phyloP scores from a whole-genome alignment of 1,139 yeast species.

The Wickerhamomyces sp. region DNA sequence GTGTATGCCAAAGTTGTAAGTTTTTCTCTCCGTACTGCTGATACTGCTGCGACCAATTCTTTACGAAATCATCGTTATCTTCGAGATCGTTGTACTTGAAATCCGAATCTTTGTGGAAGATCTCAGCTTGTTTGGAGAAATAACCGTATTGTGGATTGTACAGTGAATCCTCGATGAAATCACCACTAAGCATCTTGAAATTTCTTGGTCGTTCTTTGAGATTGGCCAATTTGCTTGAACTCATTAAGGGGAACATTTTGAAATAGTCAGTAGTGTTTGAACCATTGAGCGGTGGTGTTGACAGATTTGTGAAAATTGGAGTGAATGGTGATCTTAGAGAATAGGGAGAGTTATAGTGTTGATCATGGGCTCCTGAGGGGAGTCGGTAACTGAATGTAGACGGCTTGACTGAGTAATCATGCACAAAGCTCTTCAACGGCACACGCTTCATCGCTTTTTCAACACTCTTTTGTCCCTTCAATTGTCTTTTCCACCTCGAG shows the following conservation, averaged over 20 bases:
- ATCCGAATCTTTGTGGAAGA: slow-evolving; percentile 60
- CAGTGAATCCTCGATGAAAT: slow-evolving; percentile 80
- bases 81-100: slow-evolving; percentile 53
- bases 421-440: slow-evolving; percentile 17
- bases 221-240: slow-evolving; percentile 41
- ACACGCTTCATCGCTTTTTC: slow-evolving; percentile 1
- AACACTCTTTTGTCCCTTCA: background rate
- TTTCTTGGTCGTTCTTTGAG: slow-evolving; percentile 47
- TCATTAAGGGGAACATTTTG: slow-evolving; percentile 40
- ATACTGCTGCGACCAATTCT: slow-evolving; percentile 65
- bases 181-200: slow-evolving; percentile 67
- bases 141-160: slow-evolving; percentile 82
- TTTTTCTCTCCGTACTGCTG: slow-evolving; percentile 3
- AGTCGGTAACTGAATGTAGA: slow-evolving; percentile 30
- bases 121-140: slow-evolving; percentile 72
- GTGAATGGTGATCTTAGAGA: slow-evolving; percentile 11
- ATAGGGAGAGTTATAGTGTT: slow-evolving; percentile 13
- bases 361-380: slow-evolving; percentile 21
- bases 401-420: slow-evolving; percentile 35
- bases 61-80: slow-evolving; percentile 68
- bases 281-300: slow-evolving; percentile 17
- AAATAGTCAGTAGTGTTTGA: slow-evolving; percentile 29
- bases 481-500: no score
- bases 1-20: slow-evolving; percentile 85
- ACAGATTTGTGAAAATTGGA: slow-evolving; percentile 10